Conservation (phyloP, 495 filamentous ascomycete genomes). For the Podospora australis region DNA sequence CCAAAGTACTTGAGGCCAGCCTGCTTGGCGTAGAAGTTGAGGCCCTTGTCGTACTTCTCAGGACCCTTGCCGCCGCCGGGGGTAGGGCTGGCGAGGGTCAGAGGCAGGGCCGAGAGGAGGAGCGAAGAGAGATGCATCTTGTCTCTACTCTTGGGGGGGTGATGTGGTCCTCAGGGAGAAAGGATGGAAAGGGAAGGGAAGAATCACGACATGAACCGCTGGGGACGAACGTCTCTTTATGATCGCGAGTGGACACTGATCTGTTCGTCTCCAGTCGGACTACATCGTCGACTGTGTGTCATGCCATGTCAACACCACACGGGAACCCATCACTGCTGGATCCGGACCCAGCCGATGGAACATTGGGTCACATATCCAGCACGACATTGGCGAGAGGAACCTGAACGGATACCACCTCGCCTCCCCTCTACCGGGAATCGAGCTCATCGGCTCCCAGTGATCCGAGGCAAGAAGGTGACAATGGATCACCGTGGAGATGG, state of each 20-base stretch:
- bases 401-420: slow-evolving; percentile 1
- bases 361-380: too few species aligned
- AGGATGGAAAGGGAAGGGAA: slow-evolving; percentile 1
- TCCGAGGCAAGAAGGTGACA: too few species aligned
- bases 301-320: not conserved
- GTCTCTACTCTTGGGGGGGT: slow-evolving; percentile 2
- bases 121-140: slow-evolving; percentile 17
- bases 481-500: too few species aligned
- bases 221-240: not conserved
- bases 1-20: slow-evolving; percentile 45
- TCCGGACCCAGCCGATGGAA: slow-evolving; percentile 2
- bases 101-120: slow-evolving; percentile 11
- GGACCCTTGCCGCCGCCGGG: slow-evolving; percentile 6
- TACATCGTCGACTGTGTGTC: not conserved
- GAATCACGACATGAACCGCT: not conserved
- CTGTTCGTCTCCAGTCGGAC: too few species aligned
- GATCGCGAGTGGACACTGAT: not conserved
- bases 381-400: too few species aligned
- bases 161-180: not conserved
- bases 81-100: slow-evolving; percentile 4
- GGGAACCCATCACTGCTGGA: not conserved
- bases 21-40: slow-evolving; percentile 32
- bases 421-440: slow-evolving; percentile 1
- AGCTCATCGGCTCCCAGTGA: not conserved
- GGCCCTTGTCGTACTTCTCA: slow-evolving; percentile 6